These are phyloP conservation scores for Protomyces inouyei DNA, from an alignment of 1,139 yeast genomes.

Conservation along the genomic window DNA sequence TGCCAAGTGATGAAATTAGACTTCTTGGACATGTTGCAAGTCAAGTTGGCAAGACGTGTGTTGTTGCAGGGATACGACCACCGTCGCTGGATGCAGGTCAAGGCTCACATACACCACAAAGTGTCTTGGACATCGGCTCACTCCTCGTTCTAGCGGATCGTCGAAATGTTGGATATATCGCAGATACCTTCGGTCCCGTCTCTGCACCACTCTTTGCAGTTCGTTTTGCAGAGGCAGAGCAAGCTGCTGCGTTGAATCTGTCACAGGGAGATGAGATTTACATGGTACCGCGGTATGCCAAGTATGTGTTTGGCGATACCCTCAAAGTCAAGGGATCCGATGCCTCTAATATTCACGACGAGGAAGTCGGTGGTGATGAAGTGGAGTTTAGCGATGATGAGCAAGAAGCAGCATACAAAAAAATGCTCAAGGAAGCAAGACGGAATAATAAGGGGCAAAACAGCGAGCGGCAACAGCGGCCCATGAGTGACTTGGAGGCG, in stretches of 20 bases:
- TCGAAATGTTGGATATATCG: constrained; percentile 55
- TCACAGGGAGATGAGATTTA: constrained; percentile 57
- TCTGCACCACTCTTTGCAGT: constrained; percentile 80
- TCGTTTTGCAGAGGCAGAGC: constrained; percentile 56
- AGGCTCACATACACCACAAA: background rate
- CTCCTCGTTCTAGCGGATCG: constrained; percentile 72
- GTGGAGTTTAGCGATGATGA: constrained; percentile 89
- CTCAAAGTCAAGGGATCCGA: constrained; percentile 81
- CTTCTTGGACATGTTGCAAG: constrained; percentile 67
- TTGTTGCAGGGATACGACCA: constrained; percentile 63
- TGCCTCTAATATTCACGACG: constrained; percentile 92
- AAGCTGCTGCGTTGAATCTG: constrained; percentile 45
- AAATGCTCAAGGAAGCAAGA: constrained; percentile 26
- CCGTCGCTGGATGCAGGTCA: constrained; percentile 73
- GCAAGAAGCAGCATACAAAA: constrained; percentile 32
- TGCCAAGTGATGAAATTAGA: constrained; percentile 53
- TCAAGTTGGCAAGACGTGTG: constrained; percentile 55
- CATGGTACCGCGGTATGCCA: constrained; percentile 76
- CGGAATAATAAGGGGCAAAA: constrained; percentile 7
- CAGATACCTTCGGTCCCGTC: constrained; percentile 83
- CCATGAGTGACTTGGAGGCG: constrained; percentile 16
- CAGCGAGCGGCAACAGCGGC: background rate
- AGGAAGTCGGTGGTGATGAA: constrained; percentile 86
- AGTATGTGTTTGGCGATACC: constrained; percentile 69
- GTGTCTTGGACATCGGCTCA: constrained; percentile 72